These are phyloP conservation scores for Pisolithus orientalis DNA, from an alignment of 768 basidiomycete species.

Conservation along the genomic window DNA sequence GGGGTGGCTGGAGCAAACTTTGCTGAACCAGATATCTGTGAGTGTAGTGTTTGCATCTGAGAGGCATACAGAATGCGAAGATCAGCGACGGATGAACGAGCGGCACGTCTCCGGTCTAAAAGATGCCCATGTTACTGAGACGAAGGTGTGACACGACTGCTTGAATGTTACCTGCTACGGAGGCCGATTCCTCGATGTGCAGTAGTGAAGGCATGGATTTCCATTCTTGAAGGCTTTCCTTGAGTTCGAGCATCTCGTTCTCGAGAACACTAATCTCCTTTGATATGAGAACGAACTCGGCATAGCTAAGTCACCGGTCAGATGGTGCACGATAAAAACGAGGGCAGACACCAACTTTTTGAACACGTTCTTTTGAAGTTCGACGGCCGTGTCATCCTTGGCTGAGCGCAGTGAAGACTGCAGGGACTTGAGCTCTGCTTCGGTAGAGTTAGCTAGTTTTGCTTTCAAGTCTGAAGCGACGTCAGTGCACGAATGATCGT, in stretches of 20 bases:
- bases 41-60: conserved; percentile 87
- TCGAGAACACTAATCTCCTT: conserved; percentile 96
- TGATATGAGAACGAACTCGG: conserved; percentile 93
- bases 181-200: conserved; percentile 80
- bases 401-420: conserved; percentile 69
- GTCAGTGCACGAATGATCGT: background rate
- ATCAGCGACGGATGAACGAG: conserved; percentile 93
- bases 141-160: conserved; percentile 18
- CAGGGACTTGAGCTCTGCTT: conserved; percentile 68
- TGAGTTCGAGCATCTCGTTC: conserved; percentile 96
- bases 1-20: conserved; percentile 91
- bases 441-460: conserved; percentile 87
- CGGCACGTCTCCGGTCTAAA: conserved; percentile 49
- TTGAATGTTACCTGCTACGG: conserved; percentile 42
- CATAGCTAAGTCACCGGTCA: conserved; percentile 57
- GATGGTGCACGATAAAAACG: background rate
- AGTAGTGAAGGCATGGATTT: conserved; percentile 91
- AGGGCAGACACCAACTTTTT: conserved; percentile 55
- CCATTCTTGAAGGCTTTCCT: conserved; percentile 91
- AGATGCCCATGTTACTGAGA: conserved; percentile 29
- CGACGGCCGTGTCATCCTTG: conserved; percentile 67
- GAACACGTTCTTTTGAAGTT: conserved; percentile 90
- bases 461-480: conserved; percentile 57
- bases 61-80: conserved; percentile 90
- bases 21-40: conserved; percentile 88